Evolutionary conservation across 352 stramenopile species (phyloP).

Genomic region (Plasmopara halstedii): DNA sequence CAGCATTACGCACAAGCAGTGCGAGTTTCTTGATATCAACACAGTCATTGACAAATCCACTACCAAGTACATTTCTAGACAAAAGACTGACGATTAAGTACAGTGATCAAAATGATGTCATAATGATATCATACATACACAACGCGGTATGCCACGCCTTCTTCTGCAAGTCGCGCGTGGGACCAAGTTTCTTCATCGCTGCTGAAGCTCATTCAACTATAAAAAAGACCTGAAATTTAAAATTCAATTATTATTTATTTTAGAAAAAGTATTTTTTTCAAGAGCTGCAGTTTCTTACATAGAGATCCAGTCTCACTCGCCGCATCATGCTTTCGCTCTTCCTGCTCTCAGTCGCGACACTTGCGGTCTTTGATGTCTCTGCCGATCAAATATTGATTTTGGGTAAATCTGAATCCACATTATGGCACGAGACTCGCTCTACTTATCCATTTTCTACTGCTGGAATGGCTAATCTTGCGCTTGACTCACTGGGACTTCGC

Average conservation of each 20-base stretch:
- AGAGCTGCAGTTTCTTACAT: slow-evolving; percentile 7
- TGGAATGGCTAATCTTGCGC: slow-evolving; percentile 31
- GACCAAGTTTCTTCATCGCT: slow-evolving; percentile 30
- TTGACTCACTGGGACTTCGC: slow-evolving; percentile 26
- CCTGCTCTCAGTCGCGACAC: slow-evolving; percentile 10
- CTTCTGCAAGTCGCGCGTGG: slow-evolving; percentile 28
- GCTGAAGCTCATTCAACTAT: slow-evolving; percentile 4
- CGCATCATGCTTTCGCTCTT: slow-evolving; percentile 8
- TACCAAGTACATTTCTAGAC: slow-evolving; percentile 62
- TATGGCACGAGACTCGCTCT: slow-evolving; percentile 17
- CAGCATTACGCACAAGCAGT: slow-evolving; percentile 59
- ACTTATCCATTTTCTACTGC: slow-evolving; percentile 18
- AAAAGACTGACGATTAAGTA: background rate
- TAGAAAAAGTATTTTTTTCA: background rate
- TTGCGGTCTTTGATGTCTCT: slow-evolving; percentile 4
- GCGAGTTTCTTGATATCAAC: slow-evolving; percentile 60
- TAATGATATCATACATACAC: slow-evolving; percentile 29
- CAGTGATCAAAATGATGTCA: background rate
- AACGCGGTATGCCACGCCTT: slow-evolving; percentile 47
- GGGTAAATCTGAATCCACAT: slow-evolving; percentile 5
- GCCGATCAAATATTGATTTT: slow-evolving; percentile 26
- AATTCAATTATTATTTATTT: no score
- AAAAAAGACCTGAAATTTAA: no score
- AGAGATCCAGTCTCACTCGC: slow-evolving; percentile 16
- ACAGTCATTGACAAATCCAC: slow-evolving; percentile 40